phyloP scores from a whole-genome alignment of 345 rosid species.

The Euphorbia tirucalli region DNA sequence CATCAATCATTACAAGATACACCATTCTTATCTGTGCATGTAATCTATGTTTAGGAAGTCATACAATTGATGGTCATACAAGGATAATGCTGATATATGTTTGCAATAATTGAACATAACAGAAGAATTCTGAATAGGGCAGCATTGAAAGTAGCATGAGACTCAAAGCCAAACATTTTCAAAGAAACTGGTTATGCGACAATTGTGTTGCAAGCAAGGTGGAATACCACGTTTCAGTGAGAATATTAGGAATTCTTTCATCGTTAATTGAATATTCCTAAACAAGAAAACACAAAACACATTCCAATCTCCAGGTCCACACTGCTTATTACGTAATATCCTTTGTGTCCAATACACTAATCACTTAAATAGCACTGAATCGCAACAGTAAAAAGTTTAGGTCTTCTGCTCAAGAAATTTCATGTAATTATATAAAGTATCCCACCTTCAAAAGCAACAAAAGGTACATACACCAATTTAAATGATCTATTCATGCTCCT shows the following conservation, averaged over 20 bases:
- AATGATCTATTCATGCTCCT: no score
- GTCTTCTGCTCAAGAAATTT: not conserved
- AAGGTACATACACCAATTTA: not conserved
- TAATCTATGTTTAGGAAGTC: not conserved
- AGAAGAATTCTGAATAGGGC: not conserved
- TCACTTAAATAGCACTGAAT: not conserved
- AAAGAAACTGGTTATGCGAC: not conserved
- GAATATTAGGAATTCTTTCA: not conserved
- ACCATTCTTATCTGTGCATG: not conserved
- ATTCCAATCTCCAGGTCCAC: not conserved
- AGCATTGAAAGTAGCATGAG: not conserved
- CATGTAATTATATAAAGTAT: not conserved
- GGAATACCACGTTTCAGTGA: not conserved
- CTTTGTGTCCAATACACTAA: not conserved
- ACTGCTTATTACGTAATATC: not conserved
- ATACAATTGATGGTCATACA: not conserved
- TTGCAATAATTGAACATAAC: not conserved
- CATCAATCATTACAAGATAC: conserved; percentile 12
- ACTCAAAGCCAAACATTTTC: not conserved
- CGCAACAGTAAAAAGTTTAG: not conserved
- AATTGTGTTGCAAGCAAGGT: not conserved
- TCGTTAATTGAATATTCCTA: not conserved
- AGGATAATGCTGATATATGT: not conserved
- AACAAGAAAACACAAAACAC: not conserved
- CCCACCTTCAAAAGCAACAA: not conserved